These are phyloP conservation scores for Podosphaera xanthii DNA, from an alignment of 2,329 filamentous ascomycete genomes.

Conservation along the genomic window DNA sequence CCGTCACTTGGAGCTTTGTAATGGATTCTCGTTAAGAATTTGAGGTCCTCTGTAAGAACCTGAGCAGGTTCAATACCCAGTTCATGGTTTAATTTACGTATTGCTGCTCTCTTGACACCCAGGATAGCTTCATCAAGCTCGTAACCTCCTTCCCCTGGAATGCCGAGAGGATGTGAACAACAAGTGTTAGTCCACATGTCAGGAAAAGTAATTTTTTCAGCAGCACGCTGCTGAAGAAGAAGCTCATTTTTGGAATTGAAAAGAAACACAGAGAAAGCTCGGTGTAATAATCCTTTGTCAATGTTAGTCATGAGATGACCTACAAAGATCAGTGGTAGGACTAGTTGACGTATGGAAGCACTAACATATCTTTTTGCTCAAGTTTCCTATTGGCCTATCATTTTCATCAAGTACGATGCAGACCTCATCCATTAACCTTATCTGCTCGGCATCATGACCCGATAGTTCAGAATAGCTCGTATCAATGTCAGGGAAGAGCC, in stretches of 20 bases:
- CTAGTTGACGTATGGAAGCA: conserved; percentile 8
- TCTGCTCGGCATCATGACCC: conserved; percentile 93
- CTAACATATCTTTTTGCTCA: conserved; percentile 93
- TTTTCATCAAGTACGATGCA: conserved; percentile 92
- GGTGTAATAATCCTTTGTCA: conserved; percentile 81
- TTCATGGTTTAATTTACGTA: conserved; percentile 85
- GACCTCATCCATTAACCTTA: conserved; percentile 93
- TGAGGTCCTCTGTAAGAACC: conserved; percentile 77
- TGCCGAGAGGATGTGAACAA: conserved; percentile 87
- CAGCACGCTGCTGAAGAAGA: conserved; percentile 81
- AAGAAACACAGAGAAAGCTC: conserved; percentile 92
- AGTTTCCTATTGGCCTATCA: conserved; percentile 80
- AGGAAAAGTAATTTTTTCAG: conserved; percentile 96
- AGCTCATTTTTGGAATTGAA: conserved; percentile 87
- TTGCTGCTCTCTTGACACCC: conserved; percentile 78
- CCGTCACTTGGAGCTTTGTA: conserved; percentile 94
- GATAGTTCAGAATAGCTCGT: conserved; percentile 50
- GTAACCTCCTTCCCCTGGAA: conserved; percentile 74
- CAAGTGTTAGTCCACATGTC: conserved; percentile 99
- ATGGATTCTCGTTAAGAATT: conserved; percentile 89
- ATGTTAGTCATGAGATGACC: conserved; percentile 99
- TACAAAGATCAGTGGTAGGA: conserved; percentile 18
- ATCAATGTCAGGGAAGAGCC: conserved; percentile 68
- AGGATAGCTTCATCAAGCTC: conserved; percentile 57
- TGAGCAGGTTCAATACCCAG: conserved; percentile 75